Base-by-base conservation (phyloP, 306 rosid genomes). In the Vigna mungo region DNA sequence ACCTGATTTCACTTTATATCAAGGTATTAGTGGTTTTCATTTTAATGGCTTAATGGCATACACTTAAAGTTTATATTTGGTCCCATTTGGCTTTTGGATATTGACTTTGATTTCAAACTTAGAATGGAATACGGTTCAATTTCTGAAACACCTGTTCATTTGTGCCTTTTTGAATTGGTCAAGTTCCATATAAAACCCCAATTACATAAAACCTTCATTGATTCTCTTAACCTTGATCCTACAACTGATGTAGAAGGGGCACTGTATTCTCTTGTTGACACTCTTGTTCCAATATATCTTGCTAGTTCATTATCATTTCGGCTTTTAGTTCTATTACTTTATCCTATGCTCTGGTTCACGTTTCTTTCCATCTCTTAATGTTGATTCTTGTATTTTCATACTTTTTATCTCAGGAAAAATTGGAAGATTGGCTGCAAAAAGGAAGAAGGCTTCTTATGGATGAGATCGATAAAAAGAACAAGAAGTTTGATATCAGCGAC, bases 401-500 rank as follows among this genome's bases (percentile, higher is more conserved):
- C 34, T 68, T 20, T 77, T 87, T 59, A 77, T 84, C 65, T 32
- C 76, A 95, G 98, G 98, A 90, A 86, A 95, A 95, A 86, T 47
- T 95, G 58, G 98, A 90, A 74, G 97, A 89, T 25, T 95, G 98
- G 98, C 83, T 95, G 85, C 83, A 76, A 61, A 88, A 76, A 82
- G 87, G 84, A 20, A 90, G 79, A 85, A 82, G 9, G 70, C 82
- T 87, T 85, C 74, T 95, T 72, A 78, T 85, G 82, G 97, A 95
- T 13, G 91, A 89, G 86, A 85, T 92, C n/a, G 64, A 65, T 15
- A 78, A 86, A 17, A 39, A 84, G 68, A 83, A 52, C 81, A 88
- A 77, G 66, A 71, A 44, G 23, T 87, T 92, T 78, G 80, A 88
- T 68, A 84, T 90, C 51, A 62, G 75, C 17, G 81, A 74, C 78